Evolutionary conservation across 2,329 filamentous ascomycete genomes (phyloP).

Genomic region (Fusarium austroafricanum): DNA sequence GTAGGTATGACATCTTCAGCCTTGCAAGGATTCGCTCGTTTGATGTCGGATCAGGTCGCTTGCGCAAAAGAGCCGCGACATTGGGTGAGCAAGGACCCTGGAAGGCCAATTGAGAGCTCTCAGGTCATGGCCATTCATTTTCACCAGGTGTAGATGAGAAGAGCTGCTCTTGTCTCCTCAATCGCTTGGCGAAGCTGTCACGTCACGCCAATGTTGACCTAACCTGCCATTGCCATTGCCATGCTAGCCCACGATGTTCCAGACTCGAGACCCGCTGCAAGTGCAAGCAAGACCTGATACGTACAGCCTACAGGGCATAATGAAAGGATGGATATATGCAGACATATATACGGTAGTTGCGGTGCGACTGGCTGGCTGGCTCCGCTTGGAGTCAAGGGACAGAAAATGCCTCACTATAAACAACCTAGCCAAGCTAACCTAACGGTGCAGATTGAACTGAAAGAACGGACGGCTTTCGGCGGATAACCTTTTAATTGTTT

Average conservation of each 20-base stretch:
- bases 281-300: slow-evolving; percentile 25
- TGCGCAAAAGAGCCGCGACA: slow-evolving; percentile 14
- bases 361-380: slow-evolving; percentile 21
- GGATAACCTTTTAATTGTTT: slow-evolving; percentile 11
- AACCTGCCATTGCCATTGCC: too few species aligned
- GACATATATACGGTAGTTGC: slow-evolving; percentile 22
- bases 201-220: slow-evolving; percentile 7
- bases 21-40: neutral
- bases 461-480: slow-evolving; percentile 28
- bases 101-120: neutral
- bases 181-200: slow-evolving; percentile 35
- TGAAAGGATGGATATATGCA: slow-evolving; percentile 2
- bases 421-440: slow-evolving; percentile 7
- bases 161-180: slow-evolving; percentile 32
- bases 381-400: slow-evolving; percentile 31
- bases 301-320: slow-evolving; percentile 7
- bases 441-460: neutral
- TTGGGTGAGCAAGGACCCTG: slow-evolving; percentile 12
- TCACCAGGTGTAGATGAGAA: slow-evolving; percentile 12
- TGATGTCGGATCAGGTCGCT: neutral
- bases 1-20: neutral
- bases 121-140: slow-evolving; percentile 4
- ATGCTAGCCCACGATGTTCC: slow-evolving; percentile 26
- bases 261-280: slow-evolving; percentile 39
- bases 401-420: slow-evolving; percentile 42